Conservation (phyloP, 768 basidiomycete species). For the Grammothele lineata region DNA sequence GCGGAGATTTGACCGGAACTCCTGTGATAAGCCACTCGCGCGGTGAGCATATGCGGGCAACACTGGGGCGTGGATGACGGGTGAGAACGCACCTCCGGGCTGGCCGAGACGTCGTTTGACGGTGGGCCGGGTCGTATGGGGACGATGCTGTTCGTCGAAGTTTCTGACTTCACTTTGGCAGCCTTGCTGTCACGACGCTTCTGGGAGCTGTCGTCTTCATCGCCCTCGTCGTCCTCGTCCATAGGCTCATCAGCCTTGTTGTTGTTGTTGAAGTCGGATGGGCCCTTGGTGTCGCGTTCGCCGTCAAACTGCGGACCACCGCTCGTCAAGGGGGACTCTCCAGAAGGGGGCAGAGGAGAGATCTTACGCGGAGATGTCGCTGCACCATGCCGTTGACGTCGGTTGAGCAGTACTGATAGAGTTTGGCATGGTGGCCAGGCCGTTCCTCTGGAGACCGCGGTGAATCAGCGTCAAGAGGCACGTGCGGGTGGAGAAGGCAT, state of each 20-base stretch:
- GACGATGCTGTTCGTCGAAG: slow-evolving; percentile 9
- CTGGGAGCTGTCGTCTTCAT: slow-evolving; percentile 23
- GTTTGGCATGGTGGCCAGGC: slow-evolving; percentile 73
- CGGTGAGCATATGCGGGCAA: background rate
- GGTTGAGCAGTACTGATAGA: slow-evolving; percentile 76
- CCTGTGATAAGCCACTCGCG: too few relatives aligned
- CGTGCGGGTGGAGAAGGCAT: too few relatives aligned
- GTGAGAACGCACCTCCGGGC: slow-evolving; percentile 11
- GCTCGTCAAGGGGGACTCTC: too few relatives aligned
- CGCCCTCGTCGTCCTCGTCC: slow-evolving; percentile 38
- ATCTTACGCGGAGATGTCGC: slow-evolving; percentile 52
- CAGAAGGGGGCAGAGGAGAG: too few relatives aligned
- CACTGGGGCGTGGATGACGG: background rate
- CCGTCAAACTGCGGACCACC: slow-evolving; percentile 48
- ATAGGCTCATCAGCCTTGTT: slow-evolving; percentile 27
- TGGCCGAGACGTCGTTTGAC: slow-evolving; percentile 8
- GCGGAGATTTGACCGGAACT: slow-evolving; percentile 20
- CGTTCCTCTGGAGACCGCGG: slow-evolving; percentile 52
- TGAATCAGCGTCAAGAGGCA: slow-evolving; percentile 1
- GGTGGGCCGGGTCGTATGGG: slow-evolving; percentile 17
- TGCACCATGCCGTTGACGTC: slow-evolving; percentile 69
- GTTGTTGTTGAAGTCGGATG: slow-evolving; percentile 42
- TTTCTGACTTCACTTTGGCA: slow-evolving; percentile 16
- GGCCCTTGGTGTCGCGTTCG: slow-evolving; percentile 45
- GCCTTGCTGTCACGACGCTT: slow-evolving; percentile 13